Conservation (phyloP, 768 basidiomycete genomes). For the Tulasnella sp. region DNA sequence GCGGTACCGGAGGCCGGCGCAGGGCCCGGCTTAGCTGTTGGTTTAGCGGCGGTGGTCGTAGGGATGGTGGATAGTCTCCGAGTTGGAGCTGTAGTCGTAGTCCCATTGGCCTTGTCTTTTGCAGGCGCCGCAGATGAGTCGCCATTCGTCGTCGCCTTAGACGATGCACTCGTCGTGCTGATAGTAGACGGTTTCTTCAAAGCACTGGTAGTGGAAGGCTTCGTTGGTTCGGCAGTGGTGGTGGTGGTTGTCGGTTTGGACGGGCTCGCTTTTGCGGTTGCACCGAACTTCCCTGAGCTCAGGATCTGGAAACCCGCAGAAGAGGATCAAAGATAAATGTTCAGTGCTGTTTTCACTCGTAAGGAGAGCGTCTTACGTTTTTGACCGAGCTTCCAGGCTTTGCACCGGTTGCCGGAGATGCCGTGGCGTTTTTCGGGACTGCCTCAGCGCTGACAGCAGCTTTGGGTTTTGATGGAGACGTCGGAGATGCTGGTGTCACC, state of each 20-base stretch:
- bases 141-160: background rate
- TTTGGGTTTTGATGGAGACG: constrained; percentile 16
- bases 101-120: background rate
- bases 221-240: constrained; percentile 3
- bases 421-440: constrained; percentile 17
- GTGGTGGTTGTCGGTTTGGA: constrained; percentile 8
- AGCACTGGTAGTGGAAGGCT: background rate
- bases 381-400: constrained; percentile 12
- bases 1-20: constrained; percentile 7
- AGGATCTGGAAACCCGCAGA: constrained; percentile 5
- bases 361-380: background rate
- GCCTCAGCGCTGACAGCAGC: constrained; percentile 18
- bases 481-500: background rate
- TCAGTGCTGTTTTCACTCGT: background rate
- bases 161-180: background rate
- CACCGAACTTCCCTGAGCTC: constrained; percentile 27
- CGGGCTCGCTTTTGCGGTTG: background rate
- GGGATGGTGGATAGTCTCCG: background rate
- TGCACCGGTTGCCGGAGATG: background rate
- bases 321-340: background rate
- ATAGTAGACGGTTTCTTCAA: background rate
- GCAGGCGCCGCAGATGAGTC: constrained; percentile 5
- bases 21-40: constrained; percentile 17
- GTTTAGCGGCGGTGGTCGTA: constrained; percentile 14
- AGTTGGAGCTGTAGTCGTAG: background rate